A percentile compares a stretch with the other conserved stretches of the same genome.
These are phyloP conservation scores for Saccharomycopsis amapae DNA, from an alignment of 805 yeast genomes.

Conservation along the genomic window DNA sequence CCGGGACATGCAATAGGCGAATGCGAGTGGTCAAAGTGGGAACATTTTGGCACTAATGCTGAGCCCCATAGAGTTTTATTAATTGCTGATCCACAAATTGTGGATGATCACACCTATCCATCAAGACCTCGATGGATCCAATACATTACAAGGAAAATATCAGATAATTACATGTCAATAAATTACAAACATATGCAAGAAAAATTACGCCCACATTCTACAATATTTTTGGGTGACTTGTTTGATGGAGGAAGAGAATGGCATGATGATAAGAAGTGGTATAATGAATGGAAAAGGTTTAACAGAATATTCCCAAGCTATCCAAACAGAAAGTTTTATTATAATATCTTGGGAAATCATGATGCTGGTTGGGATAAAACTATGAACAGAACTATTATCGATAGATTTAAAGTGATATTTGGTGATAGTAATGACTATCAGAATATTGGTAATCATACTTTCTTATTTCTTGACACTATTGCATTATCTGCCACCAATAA, in stretches of 20 bases:
- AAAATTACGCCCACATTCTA: slow-evolving; percentile 63
- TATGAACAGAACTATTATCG: slow-evolving; percentile 46
- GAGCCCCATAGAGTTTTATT: slow-evolving; percentile 43
- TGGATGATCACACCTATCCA: slow-evolving; percentile 85
- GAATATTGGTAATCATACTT: slow-evolving; percentile 60
- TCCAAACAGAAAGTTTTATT: slow-evolving; percentile 37
- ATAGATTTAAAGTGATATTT: slow-evolving; percentile 63
- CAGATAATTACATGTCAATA: slow-evolving; percentile 75
- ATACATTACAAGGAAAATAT: slow-evolving; percentile 49
- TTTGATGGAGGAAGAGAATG: slow-evolving; percentile 94
- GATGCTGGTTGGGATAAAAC: slow-evolving; percentile 90
- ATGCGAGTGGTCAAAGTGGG: slow-evolving; percentile 32
- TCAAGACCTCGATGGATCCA: slow-evolving; percentile 46
- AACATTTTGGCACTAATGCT: slow-evolving; percentile 5
- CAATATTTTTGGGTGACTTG: slow-evolving; percentile 80
- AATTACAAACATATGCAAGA: slow-evolving; percentile 59
- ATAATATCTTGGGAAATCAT: slow-evolving; percentile 61
- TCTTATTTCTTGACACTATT: slow-evolving; percentile 76
- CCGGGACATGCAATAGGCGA: slow-evolving; percentile 38
- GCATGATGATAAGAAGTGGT: slow-evolving; percentile 59
- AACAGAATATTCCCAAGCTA: slow-evolving; percentile 54
- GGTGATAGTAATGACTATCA: slow-evolving; percentile 50
- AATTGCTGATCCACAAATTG: slow-evolving; percentile 91
- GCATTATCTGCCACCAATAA: slow-evolving; percentile 59
- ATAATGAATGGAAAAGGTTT: slow-evolving; percentile 63